Evolutionary conservation across 2,329 filamentous ascomycete genomes (phyloP).

Genomic region (Penicillium griseofulvum): DNA sequence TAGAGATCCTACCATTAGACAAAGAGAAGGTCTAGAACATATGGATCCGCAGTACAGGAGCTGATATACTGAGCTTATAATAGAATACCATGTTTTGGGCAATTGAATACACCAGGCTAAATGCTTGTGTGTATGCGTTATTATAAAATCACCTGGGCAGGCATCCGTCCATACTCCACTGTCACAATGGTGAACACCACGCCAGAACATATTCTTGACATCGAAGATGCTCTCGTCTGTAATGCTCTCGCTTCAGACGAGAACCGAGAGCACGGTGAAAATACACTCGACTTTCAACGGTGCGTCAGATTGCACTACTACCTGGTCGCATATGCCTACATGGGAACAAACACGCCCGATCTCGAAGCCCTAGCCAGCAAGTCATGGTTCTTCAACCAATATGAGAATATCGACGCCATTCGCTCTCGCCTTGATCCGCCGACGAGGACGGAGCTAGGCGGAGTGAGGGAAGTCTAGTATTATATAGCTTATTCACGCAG

Average conservation of each 20-base stretch:
- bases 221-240: slow-evolving; percentile 19
- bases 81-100: background rate
- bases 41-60: too few relatives aligned
- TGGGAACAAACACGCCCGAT: slow-evolving; percentile 7
- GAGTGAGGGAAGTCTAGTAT: background rate
- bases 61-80: background rate
- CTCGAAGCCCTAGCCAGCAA: background rate
- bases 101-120: background rate
- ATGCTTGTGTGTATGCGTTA: background rate
- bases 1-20: background rate
- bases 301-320: slow-evolving; percentile 24
- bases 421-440: background rate
- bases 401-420: background rate
- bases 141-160: background rate
- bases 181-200: slow-evolving; percentile 1
- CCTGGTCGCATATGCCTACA: slow-evolving; percentile 21
- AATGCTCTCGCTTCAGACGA: slow-evolving; percentile 14
- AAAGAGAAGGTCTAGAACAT: too few relatives aligned
- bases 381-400: background rate
- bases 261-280: slow-evolving; percentile 10
- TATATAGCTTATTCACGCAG: background rate
- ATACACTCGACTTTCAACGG: slow-evolving; percentile 16
- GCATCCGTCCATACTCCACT: background rate
- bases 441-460: background rate
- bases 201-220: slow-evolving; percentile 11